Conservation (phyloP, 345 rosid species). For the Pugionium dolabratum region DNA sequence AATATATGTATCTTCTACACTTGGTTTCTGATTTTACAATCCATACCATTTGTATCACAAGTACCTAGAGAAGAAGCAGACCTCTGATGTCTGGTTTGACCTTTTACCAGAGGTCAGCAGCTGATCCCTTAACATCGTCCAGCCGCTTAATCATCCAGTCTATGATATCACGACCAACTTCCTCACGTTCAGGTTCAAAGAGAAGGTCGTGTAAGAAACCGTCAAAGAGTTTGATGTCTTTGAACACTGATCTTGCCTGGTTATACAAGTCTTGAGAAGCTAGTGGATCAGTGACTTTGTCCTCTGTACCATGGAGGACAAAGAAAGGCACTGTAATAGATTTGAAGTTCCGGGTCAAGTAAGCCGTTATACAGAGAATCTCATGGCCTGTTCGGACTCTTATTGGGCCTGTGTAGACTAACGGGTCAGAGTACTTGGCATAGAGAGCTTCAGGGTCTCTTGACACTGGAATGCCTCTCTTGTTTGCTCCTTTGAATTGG, state of each 20-base stretch:
- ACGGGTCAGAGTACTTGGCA: conserved; percentile 90
- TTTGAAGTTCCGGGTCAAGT: conserved; percentile 68
- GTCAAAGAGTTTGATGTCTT: conserved; percentile 87
- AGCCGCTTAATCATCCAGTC: conserved; percentile 83
- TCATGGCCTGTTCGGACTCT: conserved; percentile 96
- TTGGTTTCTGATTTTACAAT: conserved; percentile 28
- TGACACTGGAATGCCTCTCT: conserved; percentile 91
- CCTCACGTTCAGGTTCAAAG: conserved; percentile 88
- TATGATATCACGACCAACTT: conserved; percentile 80
- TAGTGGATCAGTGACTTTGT: conserved; percentile 85
- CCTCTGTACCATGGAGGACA: conserved; percentile 93
- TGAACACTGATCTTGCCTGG: conserved; percentile 73
- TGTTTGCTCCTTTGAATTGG: conserved; percentile 98
- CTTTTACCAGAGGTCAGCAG: conserved; percentile 29
- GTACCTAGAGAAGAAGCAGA: conserved; percentile 29
- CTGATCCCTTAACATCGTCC: conserved; percentile 36
- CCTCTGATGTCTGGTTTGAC: conserved; percentile 18
- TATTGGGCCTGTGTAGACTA: conserved; percentile 97
- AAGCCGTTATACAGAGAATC: conserved; percentile 75
- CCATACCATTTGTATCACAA: conserved; percentile 32
- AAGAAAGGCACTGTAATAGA: conserved; percentile 76
- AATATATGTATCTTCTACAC: conserved; percentile 15
- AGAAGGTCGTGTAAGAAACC: conserved; percentile 94
- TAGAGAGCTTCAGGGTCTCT: conserved; percentile 89
- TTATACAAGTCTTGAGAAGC: conserved; percentile 86